phyloP scores from a whole-genome alignment of 2,329 filamentous ascomycete species.

The Alternaria brassicicola region DNA sequence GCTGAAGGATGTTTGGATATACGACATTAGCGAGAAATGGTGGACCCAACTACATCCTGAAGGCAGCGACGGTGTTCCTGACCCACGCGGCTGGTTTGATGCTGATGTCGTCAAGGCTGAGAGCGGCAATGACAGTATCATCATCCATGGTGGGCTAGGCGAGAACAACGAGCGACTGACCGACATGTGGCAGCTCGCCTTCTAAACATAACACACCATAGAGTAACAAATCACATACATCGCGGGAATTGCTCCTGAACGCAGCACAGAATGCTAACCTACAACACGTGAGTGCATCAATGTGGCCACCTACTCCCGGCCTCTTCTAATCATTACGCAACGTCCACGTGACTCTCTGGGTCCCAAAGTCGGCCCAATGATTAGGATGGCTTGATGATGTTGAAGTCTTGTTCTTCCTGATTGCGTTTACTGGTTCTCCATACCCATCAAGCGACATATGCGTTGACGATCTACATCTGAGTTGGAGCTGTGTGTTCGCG shows the following conservation, averaged over 20 bases:
- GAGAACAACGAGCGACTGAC: slow-evolving; percentile 59
- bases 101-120: slow-evolving; percentile 52
- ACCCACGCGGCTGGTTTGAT: slow-evolving; percentile 60
- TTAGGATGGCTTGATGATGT: neutral
- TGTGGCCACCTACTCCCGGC: neutral
- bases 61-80: slow-evolving; percentile 42
- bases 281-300: neutral
- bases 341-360: neutral
- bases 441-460: neutral
- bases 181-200: slow-evolving; percentile 56
- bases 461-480: neutral
- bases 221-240: neutral
- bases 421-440: neutral
- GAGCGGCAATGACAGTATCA: slow-evolving; percentile 45
- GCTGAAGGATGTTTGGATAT: slow-evolving; percentile 60
- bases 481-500: neutral
- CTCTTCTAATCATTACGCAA: neutral
- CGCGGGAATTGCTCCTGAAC: neutral
- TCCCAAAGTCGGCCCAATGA: neutral
- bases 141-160: slow-evolving; percentile 59
- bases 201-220: slow-evolving; percentile 23
- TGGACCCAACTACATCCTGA: slow-evolving; percentile 40
- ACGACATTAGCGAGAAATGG: slow-evolving; percentile 44
- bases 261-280: neutral
- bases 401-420: neutral